Base-by-base conservation (phyloP, 192 early-diverging fungal genomes). In the Coemansia sp. region DNA sequence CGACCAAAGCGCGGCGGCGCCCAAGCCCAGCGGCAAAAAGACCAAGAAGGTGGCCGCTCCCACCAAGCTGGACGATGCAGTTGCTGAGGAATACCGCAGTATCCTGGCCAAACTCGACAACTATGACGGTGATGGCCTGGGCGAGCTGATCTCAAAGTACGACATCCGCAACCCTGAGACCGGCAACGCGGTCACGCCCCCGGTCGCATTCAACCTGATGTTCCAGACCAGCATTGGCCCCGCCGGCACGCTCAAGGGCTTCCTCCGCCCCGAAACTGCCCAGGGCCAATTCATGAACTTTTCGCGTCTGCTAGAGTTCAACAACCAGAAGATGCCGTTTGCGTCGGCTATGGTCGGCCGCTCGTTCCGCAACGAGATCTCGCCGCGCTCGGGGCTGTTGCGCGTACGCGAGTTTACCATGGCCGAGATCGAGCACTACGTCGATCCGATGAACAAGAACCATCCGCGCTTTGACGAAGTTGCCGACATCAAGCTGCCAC, bases 271-370 rank as follows among this genome's bases (percentile, higher is more conserved):
- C 35, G 97, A 99, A 78, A 99, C 97, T n/a, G 95, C 97, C 26
- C 97, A 99, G 81, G 97, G 97, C 64, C 97, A 99, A 75, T 99
- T 99, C 70, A 75, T 99, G 52, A 97, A 97, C 83, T 99, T 99
- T 63, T 91, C 94, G 79, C 81, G 84, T 17, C 82, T 99, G 35
- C 83, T 97, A 41, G 97, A 99, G 66, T 95, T 90, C 80, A 99
- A 99, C 83, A 95, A 91, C 75, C 88, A 90, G 47, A 87, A 89
- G 58, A 93, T 99, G 88, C 97, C 97, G n/a, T 99, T 99, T 75
- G 97, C 97, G 27, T 97, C 94, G 45, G 95, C 97, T 32, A 90
- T 89, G 56, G 88, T 99, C 31, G 97, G 97, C 66, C 93, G 93
- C 51, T 92, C 93, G 26, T 98, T 99, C 86, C 85, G 97, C 67